These are phyloP conservation scores for Bombardia bombarda DNA, from an alignment of 495 filamentous ascomycete species.

Conservation along the genomic window DNA sequence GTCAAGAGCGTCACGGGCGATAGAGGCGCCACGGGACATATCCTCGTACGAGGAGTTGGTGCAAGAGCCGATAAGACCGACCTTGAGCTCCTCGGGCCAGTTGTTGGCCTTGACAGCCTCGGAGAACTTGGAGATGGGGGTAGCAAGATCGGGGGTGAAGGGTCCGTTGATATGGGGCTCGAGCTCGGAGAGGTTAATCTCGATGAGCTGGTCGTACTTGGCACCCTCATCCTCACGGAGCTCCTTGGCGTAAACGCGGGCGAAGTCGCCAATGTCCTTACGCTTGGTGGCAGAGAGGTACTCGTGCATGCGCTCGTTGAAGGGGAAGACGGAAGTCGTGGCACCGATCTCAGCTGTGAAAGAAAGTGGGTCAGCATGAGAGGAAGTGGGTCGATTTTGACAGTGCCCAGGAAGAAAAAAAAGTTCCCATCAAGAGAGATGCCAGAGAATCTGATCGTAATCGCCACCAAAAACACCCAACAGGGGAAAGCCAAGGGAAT, in stretches of 20 bases:
- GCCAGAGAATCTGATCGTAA: neutral
- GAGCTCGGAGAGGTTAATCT: slow-evolving; percentile 89
- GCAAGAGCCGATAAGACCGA: slow-evolving; percentile 95
- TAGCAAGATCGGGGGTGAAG: slow-evolving; percentile 98
- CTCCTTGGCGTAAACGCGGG: slow-evolving; percentile 75
- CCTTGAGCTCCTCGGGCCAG: slow-evolving; percentile 97
- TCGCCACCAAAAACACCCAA: neutral
- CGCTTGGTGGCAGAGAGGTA: slow-evolving; percentile 94
- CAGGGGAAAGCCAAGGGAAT: neutral
- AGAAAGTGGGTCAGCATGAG: no score
- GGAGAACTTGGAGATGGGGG: slow-evolving; percentile 95
- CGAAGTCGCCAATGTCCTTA: slow-evolving; percentile 79
- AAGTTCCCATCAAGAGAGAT: no score
- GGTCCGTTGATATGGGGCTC: slow-evolving; percentile 99
- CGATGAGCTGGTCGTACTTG: slow-evolving; percentile 92
- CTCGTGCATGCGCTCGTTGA: slow-evolving; percentile 96
- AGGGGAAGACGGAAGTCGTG: slow-evolving; percentile 97
- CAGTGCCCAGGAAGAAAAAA: no score
- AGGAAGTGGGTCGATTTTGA: no score
- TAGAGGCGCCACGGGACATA: slow-evolving; percentile 91
- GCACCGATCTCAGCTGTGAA: slow-evolving; percentile 80
- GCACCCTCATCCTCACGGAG: slow-evolving; percentile 87
- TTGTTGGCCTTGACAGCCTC: slow-evolving; percentile 87
- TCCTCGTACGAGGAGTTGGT: slow-evolving; percentile 99
- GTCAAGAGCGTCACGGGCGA: slow-evolving; percentile 87